These are phyloP conservation scores for Backusella morwellensis DNA, from an alignment of 192 early-diverging fungal species.

Conservation along the genomic window DNA sequence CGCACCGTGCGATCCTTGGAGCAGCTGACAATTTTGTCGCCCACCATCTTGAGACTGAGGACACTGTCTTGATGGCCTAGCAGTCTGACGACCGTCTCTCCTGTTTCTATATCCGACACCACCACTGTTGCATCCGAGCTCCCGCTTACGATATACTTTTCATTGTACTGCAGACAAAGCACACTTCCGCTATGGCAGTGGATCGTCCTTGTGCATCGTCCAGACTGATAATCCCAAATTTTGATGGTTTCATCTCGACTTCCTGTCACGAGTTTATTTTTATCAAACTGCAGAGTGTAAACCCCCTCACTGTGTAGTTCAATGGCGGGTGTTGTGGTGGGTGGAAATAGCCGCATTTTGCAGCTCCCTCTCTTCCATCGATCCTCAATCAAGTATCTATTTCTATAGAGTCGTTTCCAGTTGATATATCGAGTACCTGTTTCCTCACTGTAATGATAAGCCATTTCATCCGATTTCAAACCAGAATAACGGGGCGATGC, in stretches of 20 bases:
- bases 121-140: constrained; percentile 66
- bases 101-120: constrained; percentile 70
- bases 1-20: constrained; percentile 82
- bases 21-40: constrained; percentile 69
- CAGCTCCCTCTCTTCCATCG: constrained; percentile 76
- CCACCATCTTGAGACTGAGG: constrained; percentile 76
- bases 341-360: constrained; percentile 54
- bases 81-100: constrained; percentile 42
- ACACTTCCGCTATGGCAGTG: constrained; percentile 75
- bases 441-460: constrained; percentile 38
- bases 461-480: constrained; percentile 18
- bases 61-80: constrained; percentile 62
- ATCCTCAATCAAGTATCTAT: constrained; percentile 58
- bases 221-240: constrained; percentile 73
- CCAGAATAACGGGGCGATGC: neutral
- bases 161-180: constrained; percentile 83
- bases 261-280: constrained; percentile 66
- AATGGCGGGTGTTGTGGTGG: neutral
- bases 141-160: constrained; percentile 61
- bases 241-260: constrained; percentile 70
- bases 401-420: constrained; percentile 73
- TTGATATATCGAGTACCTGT: constrained; percentile 48
- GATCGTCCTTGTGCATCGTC: constrained; percentile 57
- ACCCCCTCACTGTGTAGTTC: constrained; percentile 80
- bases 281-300: constrained; percentile 81